Evolutionary conservation across 2,329 filamentous ascomycete species (phyloP).

Genomic region (Nothomitra cinnamomea): DNA sequence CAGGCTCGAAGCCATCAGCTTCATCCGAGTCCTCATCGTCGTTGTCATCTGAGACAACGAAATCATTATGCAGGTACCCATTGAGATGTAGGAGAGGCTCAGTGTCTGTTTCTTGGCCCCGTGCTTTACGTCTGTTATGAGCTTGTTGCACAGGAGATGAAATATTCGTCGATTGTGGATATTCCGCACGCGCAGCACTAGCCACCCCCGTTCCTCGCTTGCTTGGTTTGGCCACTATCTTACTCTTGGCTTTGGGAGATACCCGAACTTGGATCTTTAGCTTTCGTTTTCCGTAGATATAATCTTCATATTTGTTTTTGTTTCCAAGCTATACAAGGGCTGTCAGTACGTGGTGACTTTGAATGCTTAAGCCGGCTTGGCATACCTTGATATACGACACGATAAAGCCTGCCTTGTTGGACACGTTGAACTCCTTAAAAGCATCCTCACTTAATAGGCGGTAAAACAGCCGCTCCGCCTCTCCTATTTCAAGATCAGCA

Average conservation of each 20-base stretch:
- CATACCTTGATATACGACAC: conserved; percentile 55
- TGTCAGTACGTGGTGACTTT: conserved; percentile 5
- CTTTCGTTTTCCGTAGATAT: conserved; percentile 24
- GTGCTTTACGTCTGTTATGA: conserved; percentile 16
- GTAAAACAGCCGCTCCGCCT: conserved; percentile 73
- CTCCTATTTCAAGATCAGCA: conserved; percentile 50
- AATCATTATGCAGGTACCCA: conserved; percentile 30
- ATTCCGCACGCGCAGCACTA: conserved; percentile 22
- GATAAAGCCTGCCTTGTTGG: conserved; percentile 48
- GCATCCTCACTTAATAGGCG: conserved; percentile 57
- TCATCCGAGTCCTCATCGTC: conserved; percentile 19
- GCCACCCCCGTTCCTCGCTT: conserved; percentile 21
- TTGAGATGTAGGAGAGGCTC: conserved; percentile 7
- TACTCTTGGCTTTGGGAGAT: conserved; percentile 26
- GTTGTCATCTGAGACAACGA: conserved; percentile 26
- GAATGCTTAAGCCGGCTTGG: conserved; percentile 3
- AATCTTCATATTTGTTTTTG: conserved; percentile 29
- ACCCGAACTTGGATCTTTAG: conserved; percentile 37
- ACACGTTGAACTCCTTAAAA: conserved; percentile 50
- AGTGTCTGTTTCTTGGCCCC: conserved; percentile 22
- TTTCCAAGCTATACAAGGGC: conserved; percentile 20
- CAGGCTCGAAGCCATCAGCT: conserved; percentile 26
- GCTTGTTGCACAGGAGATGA: conserved; percentile 42
- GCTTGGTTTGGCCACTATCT: conserved; percentile 16
- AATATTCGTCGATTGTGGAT: conserved; percentile 47